Percentiles rank a stretch among this genome's conserved stretches.
phyloP scores from a whole-genome alignment of 352 stramenopile species.

The Globisporangium viniferum region DNA sequence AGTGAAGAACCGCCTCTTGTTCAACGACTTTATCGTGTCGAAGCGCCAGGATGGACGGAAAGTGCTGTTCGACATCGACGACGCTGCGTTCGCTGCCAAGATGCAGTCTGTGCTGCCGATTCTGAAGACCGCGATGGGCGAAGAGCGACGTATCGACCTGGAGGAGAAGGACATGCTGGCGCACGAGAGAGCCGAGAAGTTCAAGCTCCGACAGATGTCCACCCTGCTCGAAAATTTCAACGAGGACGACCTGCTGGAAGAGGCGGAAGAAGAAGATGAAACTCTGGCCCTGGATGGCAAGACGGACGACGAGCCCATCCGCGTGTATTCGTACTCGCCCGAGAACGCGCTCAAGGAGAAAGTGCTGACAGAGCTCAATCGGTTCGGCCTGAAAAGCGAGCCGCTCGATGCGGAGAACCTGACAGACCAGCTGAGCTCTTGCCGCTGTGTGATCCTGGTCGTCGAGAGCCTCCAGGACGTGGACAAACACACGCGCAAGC shows the following conservation, averaged over 20 bases:
- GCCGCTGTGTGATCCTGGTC: slow-evolving; percentile 33
- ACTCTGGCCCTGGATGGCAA: not conserved
- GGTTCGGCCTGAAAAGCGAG: slow-evolving; percentile 14
- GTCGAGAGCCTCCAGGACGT: slow-evolving; percentile 32
- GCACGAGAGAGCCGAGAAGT: slow-evolving; percentile 16
- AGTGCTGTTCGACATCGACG: slow-evolving; percentile 56
- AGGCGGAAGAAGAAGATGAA: not conserved
- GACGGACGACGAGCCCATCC: slow-evolving; percentile 6
- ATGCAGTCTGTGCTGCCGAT: slow-evolving; percentile 46
- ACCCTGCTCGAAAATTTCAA: slow-evolving; percentile 17
- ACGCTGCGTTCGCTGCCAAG: slow-evolving; percentile 33
- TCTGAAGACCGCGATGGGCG: slow-evolving; percentile 47
- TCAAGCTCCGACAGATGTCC: slow-evolving; percentile 23
- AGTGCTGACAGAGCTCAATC: slow-evolving; percentile 14
- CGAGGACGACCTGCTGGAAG: slow-evolving; percentile 14
- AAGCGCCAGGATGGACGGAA: slow-evolving; percentile 29
- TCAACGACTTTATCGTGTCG: slow-evolving; percentile 48
- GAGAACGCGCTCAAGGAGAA: slow-evolving; percentile 15
- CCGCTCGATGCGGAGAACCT: slow-evolving; percentile 14
- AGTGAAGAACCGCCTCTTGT: slow-evolving; percentile 40
- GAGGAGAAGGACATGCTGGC: slow-evolving; percentile 37
- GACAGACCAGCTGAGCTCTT: slow-evolving; percentile 10
- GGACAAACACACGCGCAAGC: slow-evolving; percentile 28
- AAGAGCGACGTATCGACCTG: slow-evolving; percentile 32
- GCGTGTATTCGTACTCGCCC: slow-evolving; percentile 13